These are phyloP conservation scores for Byssoonygena ceratinophila DNA, from an alignment of 2,329 filamentous ascomycete genomes.

Conservation along the genomic window DNA sequence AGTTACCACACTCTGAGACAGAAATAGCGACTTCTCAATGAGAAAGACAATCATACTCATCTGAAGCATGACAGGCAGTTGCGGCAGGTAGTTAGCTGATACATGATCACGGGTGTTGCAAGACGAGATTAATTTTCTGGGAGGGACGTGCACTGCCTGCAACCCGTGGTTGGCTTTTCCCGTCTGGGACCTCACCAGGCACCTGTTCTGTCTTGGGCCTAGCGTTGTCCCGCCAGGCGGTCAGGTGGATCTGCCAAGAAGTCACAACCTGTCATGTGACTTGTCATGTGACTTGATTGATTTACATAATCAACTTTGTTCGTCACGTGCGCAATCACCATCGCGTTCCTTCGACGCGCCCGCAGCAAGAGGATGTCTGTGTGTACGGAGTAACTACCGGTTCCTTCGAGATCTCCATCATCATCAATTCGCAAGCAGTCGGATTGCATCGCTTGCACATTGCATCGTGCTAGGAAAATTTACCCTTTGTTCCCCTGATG, in stretches of 20 bases:
- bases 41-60: not conserved
- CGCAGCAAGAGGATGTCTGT: too few relatives aligned
- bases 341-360: not conserved
- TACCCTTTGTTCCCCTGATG: not conserved
- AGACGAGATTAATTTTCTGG: not conserved
- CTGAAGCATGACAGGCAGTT: too few relatives aligned
- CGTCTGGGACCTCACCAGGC: not conserved
- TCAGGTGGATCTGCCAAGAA: too few relatives aligned
- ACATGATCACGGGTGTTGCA: not conserved
- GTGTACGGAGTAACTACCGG: too few relatives aligned
- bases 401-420: not conserved
- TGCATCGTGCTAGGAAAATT: not conserved
- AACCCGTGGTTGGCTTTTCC: slow-evolving; percentile 15
- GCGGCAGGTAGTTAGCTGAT: too few relatives aligned
- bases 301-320: not conserved
- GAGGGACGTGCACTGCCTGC: slow-evolving; percentile 14
- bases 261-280: too few relatives aligned
- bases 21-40: not conserved
- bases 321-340: not conserved
- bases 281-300: too few relatives aligned
- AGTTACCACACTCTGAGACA: not conserved
- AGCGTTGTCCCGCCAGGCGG: not conserved
- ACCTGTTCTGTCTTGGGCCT: not conserved
- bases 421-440: not conserved
- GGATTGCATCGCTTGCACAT: too few relatives aligned